A percentile compares a stretch with the other conserved stretches of the same genome.
These are phyloP conservation scores for Ophiostoma sp. DNA, from an alignment of 2,329 filamentous ascomycete genomes.

Conservation along the genomic window DNA sequence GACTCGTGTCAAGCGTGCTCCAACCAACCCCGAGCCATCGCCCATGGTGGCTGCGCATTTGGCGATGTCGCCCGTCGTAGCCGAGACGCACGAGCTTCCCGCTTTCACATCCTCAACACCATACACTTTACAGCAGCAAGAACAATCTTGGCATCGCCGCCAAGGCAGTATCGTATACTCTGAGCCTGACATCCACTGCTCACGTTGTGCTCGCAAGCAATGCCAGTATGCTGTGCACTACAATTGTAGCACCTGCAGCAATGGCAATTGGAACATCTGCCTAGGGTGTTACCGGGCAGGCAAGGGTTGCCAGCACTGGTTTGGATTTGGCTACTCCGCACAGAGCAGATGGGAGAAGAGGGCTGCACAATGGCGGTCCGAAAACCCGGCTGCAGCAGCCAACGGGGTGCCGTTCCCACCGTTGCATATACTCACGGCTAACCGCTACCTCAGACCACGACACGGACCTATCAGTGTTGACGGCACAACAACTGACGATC, in stretches of 20 bases:
- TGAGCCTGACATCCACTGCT: constrained; percentile 71
- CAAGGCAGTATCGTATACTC: constrained; percentile 44
- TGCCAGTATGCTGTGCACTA: constrained; percentile 87
- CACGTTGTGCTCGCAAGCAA: constrained; percentile 61
- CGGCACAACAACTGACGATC: constrained; percentile 56
- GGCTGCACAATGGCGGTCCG: constrained; percentile 28
- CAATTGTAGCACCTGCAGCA: constrained; percentile 66
- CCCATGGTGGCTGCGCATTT: constrained; percentile 16
- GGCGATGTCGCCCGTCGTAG: constrained; percentile 21
- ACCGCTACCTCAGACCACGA: constrained; percentile 51
- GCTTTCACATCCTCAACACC: not conserved
- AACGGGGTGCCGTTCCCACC: constrained; percentile 32
- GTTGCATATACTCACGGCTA: constrained; percentile 55
- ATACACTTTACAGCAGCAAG: not conserved
- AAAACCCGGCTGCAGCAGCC: constrained; percentile 33
- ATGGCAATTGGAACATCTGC: constrained; percentile 74
- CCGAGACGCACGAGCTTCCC: constrained; percentile 20
- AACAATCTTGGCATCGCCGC: not conserved
- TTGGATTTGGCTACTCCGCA: constrained; percentile 74
- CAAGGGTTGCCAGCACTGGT: constrained; percentile 79
- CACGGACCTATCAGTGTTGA: constrained; percentile 19
- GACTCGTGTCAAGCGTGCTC: not conserved
- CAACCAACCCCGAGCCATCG: not conserved
- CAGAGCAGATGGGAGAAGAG: constrained; percentile 60
- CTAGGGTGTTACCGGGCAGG: constrained; percentile 71